A percentile compares a stretch with the other conserved stretches of the same genome.
Conservation (phyloP, 176 grass and related monocot genomes). For the Thalia dealbata region DNA sequence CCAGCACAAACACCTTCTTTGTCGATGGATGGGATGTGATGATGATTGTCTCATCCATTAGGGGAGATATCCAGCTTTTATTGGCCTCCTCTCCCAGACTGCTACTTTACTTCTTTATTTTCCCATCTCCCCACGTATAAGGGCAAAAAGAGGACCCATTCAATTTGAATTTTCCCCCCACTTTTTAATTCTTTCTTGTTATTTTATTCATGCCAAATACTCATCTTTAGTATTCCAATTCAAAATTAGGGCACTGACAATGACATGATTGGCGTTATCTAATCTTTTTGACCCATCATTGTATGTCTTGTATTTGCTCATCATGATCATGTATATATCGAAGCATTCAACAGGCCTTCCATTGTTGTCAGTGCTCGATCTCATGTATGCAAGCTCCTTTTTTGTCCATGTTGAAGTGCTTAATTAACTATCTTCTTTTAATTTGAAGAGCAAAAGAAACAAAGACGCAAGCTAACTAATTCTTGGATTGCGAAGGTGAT, state of each 20-base stretch:
- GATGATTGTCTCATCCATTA: not conserved
- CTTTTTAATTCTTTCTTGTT: not conserved
- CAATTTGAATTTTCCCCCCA: not conserved
- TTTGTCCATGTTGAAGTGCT: too few relatives aligned
- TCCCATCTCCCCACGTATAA: not conserved
- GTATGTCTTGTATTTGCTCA: not conserved
- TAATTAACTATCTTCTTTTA: too few relatives aligned
- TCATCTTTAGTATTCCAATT: not conserved
- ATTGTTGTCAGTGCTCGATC: too few relatives aligned
- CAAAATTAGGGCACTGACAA: not conserved
- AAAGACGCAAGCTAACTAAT: too few relatives aligned
- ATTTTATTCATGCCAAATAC: not conserved
- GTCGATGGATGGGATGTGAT: not conserved
- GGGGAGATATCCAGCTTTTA: not conserved
- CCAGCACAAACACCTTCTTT: too few relatives aligned
- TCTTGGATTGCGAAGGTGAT: too few relatives aligned
- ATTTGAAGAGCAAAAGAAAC: too few relatives aligned
- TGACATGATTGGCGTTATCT: slow-evolving; percentile 1
- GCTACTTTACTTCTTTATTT: not conserved
- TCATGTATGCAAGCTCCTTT: too few relatives aligned
- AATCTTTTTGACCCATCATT: slow-evolving; percentile 4
- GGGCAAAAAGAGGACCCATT: not conserved
- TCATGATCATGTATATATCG: too few relatives aligned
- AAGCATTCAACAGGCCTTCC: too few relatives aligned
- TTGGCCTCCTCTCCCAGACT: not conserved